A percentile compares a stretch with the other conserved stretches of the same genome.
Conservation (phyloP, 2,329 filamentous ascomycete genomes). For the Alternaria sp. region DNA sequence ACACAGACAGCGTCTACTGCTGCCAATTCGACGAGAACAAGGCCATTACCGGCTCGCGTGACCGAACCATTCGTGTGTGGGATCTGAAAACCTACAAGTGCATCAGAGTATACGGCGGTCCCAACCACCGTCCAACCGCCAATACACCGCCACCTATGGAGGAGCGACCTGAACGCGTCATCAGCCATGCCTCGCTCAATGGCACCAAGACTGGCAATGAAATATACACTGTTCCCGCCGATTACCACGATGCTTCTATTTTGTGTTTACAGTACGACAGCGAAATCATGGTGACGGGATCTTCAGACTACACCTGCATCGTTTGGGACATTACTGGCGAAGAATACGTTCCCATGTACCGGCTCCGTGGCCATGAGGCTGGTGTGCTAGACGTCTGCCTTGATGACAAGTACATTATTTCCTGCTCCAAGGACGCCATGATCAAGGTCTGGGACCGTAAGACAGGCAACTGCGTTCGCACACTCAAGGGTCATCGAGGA, state of each 20-base stretch:
- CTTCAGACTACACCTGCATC: conserved; percentile 90
- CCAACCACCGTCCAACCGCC: conserved; percentile 65
- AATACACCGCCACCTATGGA: conserved; percentile 58
- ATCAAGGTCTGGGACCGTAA: conserved; percentile 94
- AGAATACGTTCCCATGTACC: conserved; percentile 69
- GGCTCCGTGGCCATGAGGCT: conserved; percentile 79
- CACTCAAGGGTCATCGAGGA: conserved; percentile 83
- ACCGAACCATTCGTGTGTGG: conserved; percentile 96
- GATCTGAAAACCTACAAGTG: conserved; percentile 90
- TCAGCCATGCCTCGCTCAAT: conserved; percentile 57
- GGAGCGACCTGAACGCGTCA: conserved; percentile 54
- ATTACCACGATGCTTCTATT: conserved; percentile 89
- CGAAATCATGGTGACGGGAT: conserved; percentile 91
- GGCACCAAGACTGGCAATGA: conserved; percentile 56
- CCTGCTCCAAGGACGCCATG: conserved; percentile 93
- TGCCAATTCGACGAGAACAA: conserved; percentile 98
- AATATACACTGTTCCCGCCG: conserved; percentile 56
- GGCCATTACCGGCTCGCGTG: conserved; percentile 94
- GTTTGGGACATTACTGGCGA: conserved; percentile 87
- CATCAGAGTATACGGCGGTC: conserved; percentile 81
- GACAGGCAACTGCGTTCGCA: conserved; percentile 77
- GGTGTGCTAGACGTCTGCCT: conserved; percentile 95
- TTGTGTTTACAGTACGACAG: conserved; percentile 95
- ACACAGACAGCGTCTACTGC: conserved; percentile 96
- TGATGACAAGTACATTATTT: conserved; percentile 90